Base-by-base conservation (phyloP, 2,329 filamentous ascomycete genomes). In the Clonostachys sp. region DNA sequence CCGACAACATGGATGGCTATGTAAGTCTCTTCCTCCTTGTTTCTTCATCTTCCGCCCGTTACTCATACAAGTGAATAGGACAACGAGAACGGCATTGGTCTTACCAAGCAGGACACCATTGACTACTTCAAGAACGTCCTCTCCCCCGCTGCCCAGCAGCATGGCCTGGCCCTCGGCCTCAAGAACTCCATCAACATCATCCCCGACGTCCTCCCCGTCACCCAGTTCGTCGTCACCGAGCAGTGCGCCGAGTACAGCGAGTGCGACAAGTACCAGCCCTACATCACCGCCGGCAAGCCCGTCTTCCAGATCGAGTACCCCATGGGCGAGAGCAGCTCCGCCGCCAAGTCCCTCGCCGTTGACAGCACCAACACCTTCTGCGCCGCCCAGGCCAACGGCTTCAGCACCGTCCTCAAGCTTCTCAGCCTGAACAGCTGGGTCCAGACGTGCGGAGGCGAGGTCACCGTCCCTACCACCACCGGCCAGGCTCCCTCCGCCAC, bases 221-320 rank as follows among this genome's bases (percentile, higher is more conserved):
- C 63, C 17, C 63, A 65, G 50, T 65, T 65, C 49, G 62, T 61
- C 33, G 54, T 70, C 50, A 53, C 71, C 55, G 52, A 71, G 51
- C 55, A 67, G 54, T 72, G 59, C 48, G 52, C 59, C 33, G 57
- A 60, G 38, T 57, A 52, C 44, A 54, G 51, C 16, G 63, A 63
- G 40, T 65, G 62, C 50, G 49, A 50, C 41, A 55, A 59, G 41
- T 65, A 65, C 49, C 57, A 59, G 51, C 48, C 39, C 9, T 63
- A 61, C 41, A 45, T 65, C 30, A 48, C 55, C 10, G 53, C 53
- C n/a, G 57, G 50, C 33, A 63, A 60, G 49, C 63, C 62, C 34
- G 61, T 65, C 12, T 55, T 65, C 34, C 61, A 64, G 53, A 61
- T 65, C 42, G 63, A 65, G 55, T 65, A 65, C 35, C 62, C 62